Evolutionary conservation across 768 basidiomycete species (phyloP), one percentile per base, ranked within the genome.

Genomic region (Mycena vitilis): DNA sequence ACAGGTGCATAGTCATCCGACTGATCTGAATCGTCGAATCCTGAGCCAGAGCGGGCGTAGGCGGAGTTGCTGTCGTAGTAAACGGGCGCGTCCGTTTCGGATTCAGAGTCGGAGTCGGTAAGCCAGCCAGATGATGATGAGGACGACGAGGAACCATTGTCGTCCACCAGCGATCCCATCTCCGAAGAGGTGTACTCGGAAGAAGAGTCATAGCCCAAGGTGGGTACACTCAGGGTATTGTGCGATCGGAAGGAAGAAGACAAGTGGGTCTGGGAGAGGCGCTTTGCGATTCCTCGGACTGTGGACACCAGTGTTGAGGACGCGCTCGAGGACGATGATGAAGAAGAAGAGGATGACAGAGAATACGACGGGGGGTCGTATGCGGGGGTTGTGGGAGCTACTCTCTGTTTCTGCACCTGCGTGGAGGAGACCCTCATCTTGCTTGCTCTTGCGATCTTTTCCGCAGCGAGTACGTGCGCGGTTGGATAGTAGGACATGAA

Each of bases 81-180:
- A 23, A 83, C 81, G 47, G 76, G 76, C 44, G 77, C 73, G 23
- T 78, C 77, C 42, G 69, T 74, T 25, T 81, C 80, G 55, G 81
- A 80, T 38, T 82, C 81, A 7, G 83, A 79, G 34, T 88, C 88
- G 23, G 88, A 87, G 65, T 85, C 86, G 48, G 82, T 86, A 61
- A 80, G 78, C 83, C 84, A 86, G 11, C 83, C 85, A 65, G 86
- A 86, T 34, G 83, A 83, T 5, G 87, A 89, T 47, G 86, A 87
- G 15, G 75, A 78, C 51, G 70, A 71, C 37, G 87, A 88, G 15
- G 88, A 89, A 34, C 85, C 86, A 23, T 83, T 85, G 70, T 91
- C 88, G 67, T 91, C 89, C n/a, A 86, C 85, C 53, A 91, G 78
- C 34, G 88, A 90, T 64, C 84, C 87, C 73, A 89, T 81, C 58